Evolutionary conservation across 2,329 filamentous ascomycete species (phyloP), one percentile per base, ranked within the genome.

Genomic region (Venturia effusa): DNA sequence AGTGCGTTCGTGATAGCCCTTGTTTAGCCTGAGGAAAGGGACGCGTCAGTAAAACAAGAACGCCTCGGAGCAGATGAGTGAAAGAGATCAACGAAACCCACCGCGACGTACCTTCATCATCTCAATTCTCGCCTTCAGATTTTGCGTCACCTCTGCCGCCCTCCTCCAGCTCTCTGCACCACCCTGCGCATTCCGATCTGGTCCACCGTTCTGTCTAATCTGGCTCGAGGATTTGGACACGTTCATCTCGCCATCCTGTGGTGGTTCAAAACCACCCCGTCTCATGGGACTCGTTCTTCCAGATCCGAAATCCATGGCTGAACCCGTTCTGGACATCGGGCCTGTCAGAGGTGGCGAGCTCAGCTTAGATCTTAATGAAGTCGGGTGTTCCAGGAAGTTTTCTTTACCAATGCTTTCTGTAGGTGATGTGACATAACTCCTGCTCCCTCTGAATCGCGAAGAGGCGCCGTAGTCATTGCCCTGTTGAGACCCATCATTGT

Each of bases 71-170:
- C n/a, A 19, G 61, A 39, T 6, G 45, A 48, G 19, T 19, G 27
- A 34, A 30, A 37, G 51, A 57, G 10, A 32, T 57, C 30, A 57
- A 57, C 30, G 51, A 57, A 57, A 57, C 5, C 19, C 51, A 57
- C 6, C 51, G 27, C 15, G 51, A 72, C 79, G 67, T 70, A 83
- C 85, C 83, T 97, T 99, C 94, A 99, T 99, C 81, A 94, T 89
- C 80, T 97, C 94, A 75, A 99, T 99, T 74, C 94, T 86, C 62
- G 93, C 92, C 80, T 97, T 99, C 71, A 99, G 76, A 74, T 97
- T 94, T 76, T 92, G 97, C 63, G 94, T 99, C 65, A 99, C 94
- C 79, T 99, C 94, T 1, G 94, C 94, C 22, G 94, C 94, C 69
- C 94, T 83, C 79, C 92, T 95, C 94, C 94, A 99, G 74, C 92